Conservation (phyloP, 495 filamentous ascomycete genomes). For the Trichoderma virens region DNA sequence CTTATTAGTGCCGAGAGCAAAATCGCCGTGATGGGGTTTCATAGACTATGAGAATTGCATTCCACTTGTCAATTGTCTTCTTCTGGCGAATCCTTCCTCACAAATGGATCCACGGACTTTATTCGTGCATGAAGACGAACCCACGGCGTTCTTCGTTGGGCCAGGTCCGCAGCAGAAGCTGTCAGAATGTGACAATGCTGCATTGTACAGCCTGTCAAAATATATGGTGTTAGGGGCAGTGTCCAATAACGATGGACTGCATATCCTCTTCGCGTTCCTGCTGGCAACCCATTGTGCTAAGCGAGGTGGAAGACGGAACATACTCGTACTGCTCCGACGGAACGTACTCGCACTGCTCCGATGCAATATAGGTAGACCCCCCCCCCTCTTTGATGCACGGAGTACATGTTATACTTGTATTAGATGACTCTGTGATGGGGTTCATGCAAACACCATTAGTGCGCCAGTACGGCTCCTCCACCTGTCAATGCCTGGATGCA, state of each 20-base stretch:
- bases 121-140: not conserved
- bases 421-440: not conserved
- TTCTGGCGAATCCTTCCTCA: not conserved
- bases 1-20: not conserved
- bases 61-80: not conserved
- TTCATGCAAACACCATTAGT: not conserved
- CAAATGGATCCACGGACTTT: not conserved
- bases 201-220: not conserved
- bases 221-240: not conserved
- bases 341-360: too few species aligned
- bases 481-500: not conserved
- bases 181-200: not conserved
- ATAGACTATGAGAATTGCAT: not conserved
- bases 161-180: not conserved
- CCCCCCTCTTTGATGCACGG: not conserved
- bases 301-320: conserved; percentile 4
- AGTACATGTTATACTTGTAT: not conserved
- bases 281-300: not conserved
- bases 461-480: not conserved
- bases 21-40: not conserved
- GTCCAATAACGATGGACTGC: not conserved
- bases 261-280: not conserved
- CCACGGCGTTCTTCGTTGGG: not conserved
- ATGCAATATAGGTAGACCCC: too few species aligned
- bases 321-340: too few species aligned